A percentile compares a stretch with the other conserved stretches of the same genome.
Conservation (phyloP, 345 rosid species). For the Angophora floribunda region DNA sequence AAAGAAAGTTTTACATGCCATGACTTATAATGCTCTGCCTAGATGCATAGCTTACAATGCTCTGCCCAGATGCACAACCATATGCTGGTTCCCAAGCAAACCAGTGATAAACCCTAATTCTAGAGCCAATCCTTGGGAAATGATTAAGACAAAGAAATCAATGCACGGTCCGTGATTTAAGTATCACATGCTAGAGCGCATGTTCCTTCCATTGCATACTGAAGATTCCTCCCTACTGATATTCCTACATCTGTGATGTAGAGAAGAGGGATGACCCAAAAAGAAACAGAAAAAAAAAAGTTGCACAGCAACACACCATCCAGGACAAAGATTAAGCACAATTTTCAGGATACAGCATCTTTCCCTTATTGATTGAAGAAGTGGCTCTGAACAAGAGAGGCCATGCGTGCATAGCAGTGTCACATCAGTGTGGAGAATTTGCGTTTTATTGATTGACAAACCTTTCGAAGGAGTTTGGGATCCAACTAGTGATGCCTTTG, state of each 20-base stretch:
- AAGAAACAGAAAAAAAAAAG: neutral
- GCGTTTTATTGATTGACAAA: constrained; percentile 1
- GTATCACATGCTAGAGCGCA: neutral
- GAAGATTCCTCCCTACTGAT: neutral
- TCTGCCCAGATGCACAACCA: neutral
- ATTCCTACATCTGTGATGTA: neutral
- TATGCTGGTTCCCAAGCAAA: neutral
- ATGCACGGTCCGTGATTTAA: neutral
- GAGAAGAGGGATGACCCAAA: neutral
- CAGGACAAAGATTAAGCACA: neutral
- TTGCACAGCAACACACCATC: neutral
- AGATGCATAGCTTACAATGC: neutral
- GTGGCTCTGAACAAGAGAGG: neutral
- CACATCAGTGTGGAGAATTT: neutral
- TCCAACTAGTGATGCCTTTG: constrained; percentile 32
- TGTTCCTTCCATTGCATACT: neutral
- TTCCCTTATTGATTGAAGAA: neutral
- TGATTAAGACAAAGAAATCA: neutral
- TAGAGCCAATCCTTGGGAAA: neutral
- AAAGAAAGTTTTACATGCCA: neutral
- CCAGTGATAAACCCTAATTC: neutral
- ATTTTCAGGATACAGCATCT: neutral
- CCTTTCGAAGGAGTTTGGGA: constrained; percentile 62
- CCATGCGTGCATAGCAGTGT: neutral
- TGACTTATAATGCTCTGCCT: neutral